Evolutionary conservation across 306 rosid species (phyloP).

Genomic region (Prunus salicina): DNA sequence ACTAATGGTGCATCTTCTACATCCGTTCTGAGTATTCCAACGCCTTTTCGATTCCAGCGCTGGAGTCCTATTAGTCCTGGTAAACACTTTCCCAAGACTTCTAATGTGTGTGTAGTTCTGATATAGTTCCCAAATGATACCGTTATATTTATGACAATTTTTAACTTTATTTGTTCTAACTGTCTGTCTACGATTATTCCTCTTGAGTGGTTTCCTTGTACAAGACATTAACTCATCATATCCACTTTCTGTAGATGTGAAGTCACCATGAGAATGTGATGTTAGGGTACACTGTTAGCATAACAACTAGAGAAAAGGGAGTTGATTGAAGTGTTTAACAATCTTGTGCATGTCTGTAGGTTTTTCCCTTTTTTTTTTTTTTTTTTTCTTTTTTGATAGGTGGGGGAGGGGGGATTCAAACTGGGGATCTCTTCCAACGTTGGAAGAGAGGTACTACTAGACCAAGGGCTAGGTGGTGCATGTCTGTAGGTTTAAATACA

Average conservation of each 20-base stretch:
- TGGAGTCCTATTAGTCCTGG: slow-evolving; percentile 87
- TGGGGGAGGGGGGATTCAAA: no score
- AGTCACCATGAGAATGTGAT: slow-evolving; percentile 10
- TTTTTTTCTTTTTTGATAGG: no score
- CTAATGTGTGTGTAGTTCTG: slow-evolving; percentile 5
- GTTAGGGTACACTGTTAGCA: not conserved
- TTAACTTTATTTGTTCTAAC: not conserved
- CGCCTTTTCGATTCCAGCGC: slow-evolving; percentile 73
- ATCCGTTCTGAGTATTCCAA: slow-evolving; percentile 68
- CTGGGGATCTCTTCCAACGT: no score
- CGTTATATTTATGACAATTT: not conserved
- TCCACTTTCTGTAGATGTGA: not conserved
- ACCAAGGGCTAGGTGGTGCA: not conserved
- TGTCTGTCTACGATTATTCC: not conserved
- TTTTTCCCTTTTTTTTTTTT: not conserved
- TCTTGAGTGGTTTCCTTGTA: not conserved
- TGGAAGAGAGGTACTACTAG: no score
- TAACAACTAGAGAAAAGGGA: not conserved
- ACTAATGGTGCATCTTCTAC: slow-evolving; percentile 54
- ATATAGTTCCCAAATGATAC: not conserved
- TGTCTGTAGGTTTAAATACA: not conserved
- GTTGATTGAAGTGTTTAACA: not conserved
- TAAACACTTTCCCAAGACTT: slow-evolving; percentile 34
- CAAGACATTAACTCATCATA: not conserved
- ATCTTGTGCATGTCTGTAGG: not conserved